Evolutionary conservation across 345 rosid species (phyloP).

Genomic region (Dimocarpus longan): DNA sequence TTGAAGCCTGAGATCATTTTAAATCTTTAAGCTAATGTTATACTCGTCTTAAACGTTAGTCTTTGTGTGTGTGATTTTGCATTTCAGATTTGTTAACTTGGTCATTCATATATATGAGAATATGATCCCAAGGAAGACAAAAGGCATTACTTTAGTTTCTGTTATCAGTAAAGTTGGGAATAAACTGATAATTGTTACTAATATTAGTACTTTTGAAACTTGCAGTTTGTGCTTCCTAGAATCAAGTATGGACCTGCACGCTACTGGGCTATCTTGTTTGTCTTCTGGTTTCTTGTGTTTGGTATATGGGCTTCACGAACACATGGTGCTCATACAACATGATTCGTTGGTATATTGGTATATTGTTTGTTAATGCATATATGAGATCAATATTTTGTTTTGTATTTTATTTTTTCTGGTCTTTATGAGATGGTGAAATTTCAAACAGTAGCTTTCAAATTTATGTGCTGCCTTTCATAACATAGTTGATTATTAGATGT

Average conservation of each 20-base stretch:
- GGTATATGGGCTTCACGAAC: conserved; percentile 96
- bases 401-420: background rate
- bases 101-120: background rate
- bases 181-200: background rate
- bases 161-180: background rate
- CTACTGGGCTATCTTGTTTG: conserved; percentile 94
- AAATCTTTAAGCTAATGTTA: background rate
- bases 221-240: conserved; percentile 95
- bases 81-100: background rate
- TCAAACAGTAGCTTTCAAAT: conserved; percentile 7
- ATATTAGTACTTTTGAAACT: conserved; percentile 15
- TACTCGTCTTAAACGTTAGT: background rate
- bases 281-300: conserved; percentile 97
- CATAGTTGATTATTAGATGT: background rate
- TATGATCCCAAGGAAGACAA: background rate
- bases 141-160: background rate
- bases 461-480: background rate
- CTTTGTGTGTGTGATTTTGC: background rate
- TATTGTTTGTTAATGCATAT: conserved; percentile 23
- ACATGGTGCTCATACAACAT: conserved; percentile 56
- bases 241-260: conserved; percentile 98
- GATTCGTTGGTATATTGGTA: conserved; percentile 15
- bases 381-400: background rate
- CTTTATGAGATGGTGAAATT: background rate
- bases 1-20: background rate